Evolutionary conservation across 108 stramenopile genomes (phyloP).

Genomic region (Fistulifera pelliculosa): DNA sequence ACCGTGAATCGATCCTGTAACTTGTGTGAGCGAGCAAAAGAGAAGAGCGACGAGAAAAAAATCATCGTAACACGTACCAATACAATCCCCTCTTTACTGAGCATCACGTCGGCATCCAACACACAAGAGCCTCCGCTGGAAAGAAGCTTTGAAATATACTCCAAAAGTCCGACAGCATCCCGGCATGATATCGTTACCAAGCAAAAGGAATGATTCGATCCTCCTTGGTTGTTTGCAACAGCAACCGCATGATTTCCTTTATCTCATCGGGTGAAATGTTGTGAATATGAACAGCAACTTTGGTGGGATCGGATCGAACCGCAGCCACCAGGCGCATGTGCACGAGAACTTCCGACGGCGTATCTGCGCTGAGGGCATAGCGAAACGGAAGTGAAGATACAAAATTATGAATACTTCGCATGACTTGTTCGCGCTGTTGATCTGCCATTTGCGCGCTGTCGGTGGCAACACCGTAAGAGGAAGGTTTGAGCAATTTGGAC

Average conservation of each 20-base stretch:
- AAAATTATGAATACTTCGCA: slow-evolving; percentile 10
- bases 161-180: slow-evolving; percentile 20
- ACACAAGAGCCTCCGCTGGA: slow-evolving; percentile 23
- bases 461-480: slow-evolving; percentile 13
- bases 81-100: slow-evolving; percentile 19
- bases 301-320: slow-evolving; percentile 12
- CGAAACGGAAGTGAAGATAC: slow-evolving; percentile 20
- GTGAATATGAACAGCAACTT: slow-evolving; percentile 21
- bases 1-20: slow-evolving; percentile 31
- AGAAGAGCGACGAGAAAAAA: slow-evolving; percentile 1
- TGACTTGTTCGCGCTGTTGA: slow-evolving; percentile 9
- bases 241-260: background rate
- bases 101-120: slow-evolving; percentile 34
- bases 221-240: background rate
- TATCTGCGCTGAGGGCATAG: slow-evolving; percentile 25
- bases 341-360: slow-evolving; percentile 24
- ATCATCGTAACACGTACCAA: slow-evolving; percentile 9
- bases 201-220: background rate
- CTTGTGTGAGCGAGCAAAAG: slow-evolving; percentile 3
- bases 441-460: background rate
- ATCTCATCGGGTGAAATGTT: slow-evolving; percentile 13
- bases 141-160: slow-evolving; percentile 24
- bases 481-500: slow-evolving; percentile 23
- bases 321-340: slow-evolving; percentile 35
- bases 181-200: slow-evolving; percentile 23